Conservation (phyloP, 306 rosid species). For the Ormosia emarginata region DNA sequence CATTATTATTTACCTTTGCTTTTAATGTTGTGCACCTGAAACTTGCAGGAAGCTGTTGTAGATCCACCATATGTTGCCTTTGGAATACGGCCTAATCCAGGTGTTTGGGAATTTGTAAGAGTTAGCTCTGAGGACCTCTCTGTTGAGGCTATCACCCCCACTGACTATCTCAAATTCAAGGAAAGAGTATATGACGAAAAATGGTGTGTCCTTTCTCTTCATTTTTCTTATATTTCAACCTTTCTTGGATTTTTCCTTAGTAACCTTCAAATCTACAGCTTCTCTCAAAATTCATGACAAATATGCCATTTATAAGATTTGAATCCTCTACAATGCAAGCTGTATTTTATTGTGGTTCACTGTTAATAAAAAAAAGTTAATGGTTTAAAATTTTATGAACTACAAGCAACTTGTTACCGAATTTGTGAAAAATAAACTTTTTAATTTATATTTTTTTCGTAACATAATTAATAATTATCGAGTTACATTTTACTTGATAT, state of each 20-base stretch:
- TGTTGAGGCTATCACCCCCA: slow-evolving; percentile 51
- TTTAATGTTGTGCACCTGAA: neutral
- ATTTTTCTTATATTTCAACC: neutral
- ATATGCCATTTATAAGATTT: too few species aligned
- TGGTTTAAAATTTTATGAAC: too few species aligned
- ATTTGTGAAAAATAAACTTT: too few species aligned
- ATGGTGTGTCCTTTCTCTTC: slow-evolving; percentile 42
- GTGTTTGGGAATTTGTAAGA: slow-evolving; percentile 74
- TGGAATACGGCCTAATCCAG: slow-evolving; percentile 77
- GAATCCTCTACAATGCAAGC: too few species aligned
- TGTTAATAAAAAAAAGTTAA: too few species aligned
- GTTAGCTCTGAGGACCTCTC: slow-evolving; percentile 67
- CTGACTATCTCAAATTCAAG: slow-evolving; percentile 63
- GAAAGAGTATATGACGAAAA: slow-evolving; percentile 59
- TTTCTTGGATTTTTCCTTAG: neutral
- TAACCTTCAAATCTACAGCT: neutral
- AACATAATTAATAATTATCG: too few species aligned
- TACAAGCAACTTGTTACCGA: too few species aligned
- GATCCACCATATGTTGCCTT: slow-evolving; percentile 79
- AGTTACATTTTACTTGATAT: too few species aligned
- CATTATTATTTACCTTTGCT: neutral
- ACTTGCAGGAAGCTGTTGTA: slow-evolving; percentile 79
- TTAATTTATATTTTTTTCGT: too few species aligned
- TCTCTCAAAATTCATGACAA: neutral
- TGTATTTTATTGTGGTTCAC: too few species aligned